Conservation (phyloP, 2,329 filamentous ascomycete genomes). For the Xylariaceae sp. region DNA sequence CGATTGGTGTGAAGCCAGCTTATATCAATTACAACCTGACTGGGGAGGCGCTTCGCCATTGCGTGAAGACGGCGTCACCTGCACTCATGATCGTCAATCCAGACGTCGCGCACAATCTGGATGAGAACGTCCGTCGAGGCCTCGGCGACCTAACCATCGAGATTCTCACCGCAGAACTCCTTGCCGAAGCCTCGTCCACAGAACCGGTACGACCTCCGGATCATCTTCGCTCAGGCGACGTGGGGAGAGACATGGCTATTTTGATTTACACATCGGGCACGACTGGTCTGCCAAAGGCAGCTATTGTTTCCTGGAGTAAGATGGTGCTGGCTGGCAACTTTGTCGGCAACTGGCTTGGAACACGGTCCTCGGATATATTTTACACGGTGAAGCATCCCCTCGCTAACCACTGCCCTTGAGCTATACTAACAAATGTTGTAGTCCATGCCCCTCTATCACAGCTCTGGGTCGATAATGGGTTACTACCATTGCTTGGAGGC, state of each 20-base stretch:
- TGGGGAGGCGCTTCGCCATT: conserved; percentile 68
- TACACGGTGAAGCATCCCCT: conserved; percentile 57
- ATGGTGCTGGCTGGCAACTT: conserved; percentile 50
- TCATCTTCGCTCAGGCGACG: conserved; percentile 45
- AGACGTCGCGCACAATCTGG: conserved; percentile 49
- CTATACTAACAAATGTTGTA: conserved; percentile 25
- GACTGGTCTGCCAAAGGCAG: conserved; percentile 77
- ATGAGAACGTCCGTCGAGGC: conserved; percentile 51
- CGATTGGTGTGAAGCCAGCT: conserved; percentile 75
- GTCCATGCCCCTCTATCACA: conserved; percentile 89
- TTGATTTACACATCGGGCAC: conserved; percentile 86
- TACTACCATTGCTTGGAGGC: conserved; percentile 55
- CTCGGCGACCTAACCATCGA: conserved; percentile 53
- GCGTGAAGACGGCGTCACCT: conserved; percentile 63
- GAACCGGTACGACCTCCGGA: conserved; percentile 56
- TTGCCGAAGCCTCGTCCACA: conserved; percentile 48
- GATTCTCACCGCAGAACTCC: conserved; percentile 54
- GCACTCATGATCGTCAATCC: conserved; percentile 67
- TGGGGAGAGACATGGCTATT: conserved; percentile 56
- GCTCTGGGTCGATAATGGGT: conserved; percentile 69
- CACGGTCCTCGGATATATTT: conserved; percentile 62
- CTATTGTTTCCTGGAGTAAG: conserved; percentile 71
- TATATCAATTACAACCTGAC: conserved; percentile 86
- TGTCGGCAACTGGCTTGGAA: conserved; percentile 49
- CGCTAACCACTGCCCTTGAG: neutral